Conservation (phyloP, 1,284 basidiomycete genomes). For the Leccinum colubrinum region DNA sequence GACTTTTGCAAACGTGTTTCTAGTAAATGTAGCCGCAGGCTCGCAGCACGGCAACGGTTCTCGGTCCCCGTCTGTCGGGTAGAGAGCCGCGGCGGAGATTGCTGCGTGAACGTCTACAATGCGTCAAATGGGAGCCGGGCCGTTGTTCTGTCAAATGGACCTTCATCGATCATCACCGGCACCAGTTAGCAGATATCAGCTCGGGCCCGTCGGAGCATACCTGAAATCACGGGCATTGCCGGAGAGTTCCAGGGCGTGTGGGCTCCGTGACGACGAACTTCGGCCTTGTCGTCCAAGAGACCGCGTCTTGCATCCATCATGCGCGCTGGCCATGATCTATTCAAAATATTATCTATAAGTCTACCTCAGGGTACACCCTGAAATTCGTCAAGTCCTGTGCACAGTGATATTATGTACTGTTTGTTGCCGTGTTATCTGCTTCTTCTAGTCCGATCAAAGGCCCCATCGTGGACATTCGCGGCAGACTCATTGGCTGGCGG, state of each 20-base stretch:
- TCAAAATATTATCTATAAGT: slow-evolving; percentile 12
- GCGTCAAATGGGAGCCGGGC: slow-evolving; percentile 3
- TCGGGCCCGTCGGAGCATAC: slow-evolving; percentile 24
- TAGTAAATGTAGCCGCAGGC: slow-evolving; percentile 11
- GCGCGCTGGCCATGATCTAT: not conserved
- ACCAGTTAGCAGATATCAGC: slow-evolving; percentile 10
- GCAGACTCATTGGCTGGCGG: slow-evolving; percentile 11
- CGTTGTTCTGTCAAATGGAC: slow-evolving; percentile 2
- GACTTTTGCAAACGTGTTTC: not conserved
- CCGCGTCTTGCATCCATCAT: slow-evolving; percentile 15
- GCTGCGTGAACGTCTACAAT: slow-evolving; percentile 19
- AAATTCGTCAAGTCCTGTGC: slow-evolving; percentile 23
- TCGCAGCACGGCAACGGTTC: slow-evolving; percentile 8
- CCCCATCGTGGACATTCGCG: slow-evolving; percentile 11
- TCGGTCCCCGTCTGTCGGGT: slow-evolving; percentile 16
- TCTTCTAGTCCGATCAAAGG: slow-evolving; percentile 31
- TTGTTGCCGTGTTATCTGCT: slow-evolving; percentile 13
- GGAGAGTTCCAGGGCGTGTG: slow-evolving; percentile 25
- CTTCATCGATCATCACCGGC: slow-evolving; percentile 3
- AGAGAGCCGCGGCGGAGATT: slow-evolving; percentile 31
- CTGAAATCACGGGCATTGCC: slow-evolving; percentile 8
- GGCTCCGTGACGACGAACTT: slow-evolving; percentile 5
- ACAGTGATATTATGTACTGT: slow-evolving; percentile 34
- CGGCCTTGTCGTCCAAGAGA: slow-evolving; percentile 12
- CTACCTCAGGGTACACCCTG: slow-evolving; percentile 32